Conservation (phyloP, 108 stramenopile species). For the Ochromonas danica region DNA sequence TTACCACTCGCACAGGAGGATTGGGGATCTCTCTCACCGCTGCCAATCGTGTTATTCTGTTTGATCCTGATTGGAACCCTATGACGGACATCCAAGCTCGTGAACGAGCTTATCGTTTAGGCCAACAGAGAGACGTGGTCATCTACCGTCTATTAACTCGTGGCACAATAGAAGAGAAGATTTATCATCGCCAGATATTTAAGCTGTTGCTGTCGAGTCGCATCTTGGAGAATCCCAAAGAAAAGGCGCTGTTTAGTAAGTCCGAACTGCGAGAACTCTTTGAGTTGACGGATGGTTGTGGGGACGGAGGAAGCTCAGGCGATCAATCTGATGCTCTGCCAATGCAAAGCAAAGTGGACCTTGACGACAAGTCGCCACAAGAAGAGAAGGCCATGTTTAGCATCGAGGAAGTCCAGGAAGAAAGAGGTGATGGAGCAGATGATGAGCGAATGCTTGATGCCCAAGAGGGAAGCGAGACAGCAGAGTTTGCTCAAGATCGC, state of each 20-base stretch:
- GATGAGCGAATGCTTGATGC: not conserved
- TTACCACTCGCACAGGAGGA: slow-evolving; percentile 94
- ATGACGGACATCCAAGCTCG: slow-evolving; percentile 77
- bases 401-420: too few species aligned
- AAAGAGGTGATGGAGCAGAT: not conserved
- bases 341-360: slow-evolving; percentile 7
- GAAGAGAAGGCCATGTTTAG: too few species aligned
- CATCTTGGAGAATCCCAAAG: slow-evolving; percentile 81
- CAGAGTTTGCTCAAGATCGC: not conserved
- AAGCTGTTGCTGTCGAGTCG: slow-evolving; percentile 88
- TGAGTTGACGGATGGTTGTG: slow-evolving; percentile 53
- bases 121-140: slow-evolving; percentile 68
- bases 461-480: not conserved
- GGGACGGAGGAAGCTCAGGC: not conserved
- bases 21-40: slow-evolving; percentile 75
- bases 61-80: slow-evolving; percentile 95
- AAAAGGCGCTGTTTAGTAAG: slow-evolving; percentile 78
- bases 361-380: not conserved
- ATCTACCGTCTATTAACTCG: slow-evolving; percentile 74
- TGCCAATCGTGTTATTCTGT: slow-evolving; percentile 65
- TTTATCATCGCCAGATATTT: slow-evolving; percentile 98
- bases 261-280: slow-evolving; percentile 83
- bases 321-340: not conserved
- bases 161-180: slow-evolving; percentile 89
- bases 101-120: slow-evolving; percentile 91